Percentiles rank a stretch among this genome's conserved stretches.
phyloP scores from a whole-genome alignment of 2,329 filamentous ascomycete genomes.

The Neonectria ditissima region DNA sequence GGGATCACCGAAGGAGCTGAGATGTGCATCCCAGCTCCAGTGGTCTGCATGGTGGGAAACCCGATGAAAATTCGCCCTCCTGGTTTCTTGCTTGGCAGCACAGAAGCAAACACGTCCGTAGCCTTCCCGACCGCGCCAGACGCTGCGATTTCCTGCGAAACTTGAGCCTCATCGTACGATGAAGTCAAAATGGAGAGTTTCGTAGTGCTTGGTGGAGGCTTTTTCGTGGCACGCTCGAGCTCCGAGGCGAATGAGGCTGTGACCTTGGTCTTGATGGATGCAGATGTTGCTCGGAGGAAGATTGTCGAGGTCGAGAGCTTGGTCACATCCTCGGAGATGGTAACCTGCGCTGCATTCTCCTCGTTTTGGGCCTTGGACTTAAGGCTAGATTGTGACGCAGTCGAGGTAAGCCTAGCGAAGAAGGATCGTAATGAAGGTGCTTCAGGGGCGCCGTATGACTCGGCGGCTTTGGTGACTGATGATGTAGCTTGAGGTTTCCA shows the following conservation, averaged over 20 bases:
- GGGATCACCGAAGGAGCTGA: constrained; percentile 97
- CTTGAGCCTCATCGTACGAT: constrained; percentile 84
- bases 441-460: constrained; percentile 62
- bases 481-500: constrained; percentile 74
- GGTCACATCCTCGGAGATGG: constrained; percentile 77
- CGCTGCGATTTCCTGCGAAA: constrained; percentile 66
- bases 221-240: constrained; percentile 95
- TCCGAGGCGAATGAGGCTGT: constrained; percentile 80
- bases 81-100: constrained; percentile 85
- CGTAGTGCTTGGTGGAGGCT: constrained; percentile 90
- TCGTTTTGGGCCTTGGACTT: constrained; percentile 70
- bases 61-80: constrained; percentile 94
- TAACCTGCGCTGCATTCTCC: constrained; percentile 71
- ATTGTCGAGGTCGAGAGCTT: constrained; percentile 80
- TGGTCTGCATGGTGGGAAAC: constrained; percentile 97
- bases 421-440: constrained; percentile 78
- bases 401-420: constrained; percentile 80
- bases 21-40: constrained; percentile 91
- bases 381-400: constrained; percentile 61
- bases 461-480: constrained; percentile 56
- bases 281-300: constrained; percentile 89
- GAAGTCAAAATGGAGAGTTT: constrained; percentile 90
- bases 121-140: constrained; percentile 64
- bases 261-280: constrained; percentile 82
- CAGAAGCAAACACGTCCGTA: constrained; percentile 87